A percentile compares a stretch with the other conserved stretches of the same genome.
Evolutionary conservation across 2,329 filamentous ascomycete genomes (phyloP).

Genomic region (Sphaerulina musiva): DNA sequence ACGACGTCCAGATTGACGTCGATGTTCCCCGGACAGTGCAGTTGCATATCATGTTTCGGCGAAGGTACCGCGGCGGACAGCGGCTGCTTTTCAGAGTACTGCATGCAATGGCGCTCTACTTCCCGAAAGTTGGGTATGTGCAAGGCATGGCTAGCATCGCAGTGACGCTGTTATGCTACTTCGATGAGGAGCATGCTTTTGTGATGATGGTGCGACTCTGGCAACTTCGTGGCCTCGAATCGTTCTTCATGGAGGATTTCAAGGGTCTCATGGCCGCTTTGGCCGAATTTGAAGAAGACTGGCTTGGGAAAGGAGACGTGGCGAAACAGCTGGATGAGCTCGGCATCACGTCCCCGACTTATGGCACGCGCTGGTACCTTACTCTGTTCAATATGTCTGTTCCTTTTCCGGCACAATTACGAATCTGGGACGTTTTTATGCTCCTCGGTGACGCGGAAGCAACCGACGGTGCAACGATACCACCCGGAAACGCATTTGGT

Average conservation of each 20-base stretch:
- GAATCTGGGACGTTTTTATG: conserved; percentile 98
- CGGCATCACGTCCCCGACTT: conserved; percentile 79
- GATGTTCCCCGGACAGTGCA: conserved; percentile 94
- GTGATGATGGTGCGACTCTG: conserved; percentile 95
- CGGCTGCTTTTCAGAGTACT: conserved; percentile 85
- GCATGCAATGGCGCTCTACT: conserved; percentile 85
- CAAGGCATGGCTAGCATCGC: conserved; percentile 95
- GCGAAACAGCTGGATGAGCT: conserved; percentile 70
- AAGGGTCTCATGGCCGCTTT: conserved; percentile 79
- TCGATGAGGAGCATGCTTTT: conserved; percentile 89
- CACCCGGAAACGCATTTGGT: conserved; percentile 32
- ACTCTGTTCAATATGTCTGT: conserved; percentile 97
- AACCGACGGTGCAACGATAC: not conserved
- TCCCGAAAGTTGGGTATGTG: conserved; percentile 86
- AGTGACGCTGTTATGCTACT: conserved; percentile 90
- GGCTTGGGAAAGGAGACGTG: conserved; percentile 74
- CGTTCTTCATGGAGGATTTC: conserved; percentile 78
- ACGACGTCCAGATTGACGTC: conserved; percentile 94
- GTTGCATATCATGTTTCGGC: conserved; percentile 94
- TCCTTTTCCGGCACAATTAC: conserved; percentile 85
- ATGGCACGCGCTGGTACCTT: conserved; percentile 93
- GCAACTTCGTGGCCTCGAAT: conserved; percentile 77
- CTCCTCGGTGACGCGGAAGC: conserved; percentile 65
- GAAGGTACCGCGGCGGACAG: conserved; percentile 85
- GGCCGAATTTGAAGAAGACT: conserved; percentile 74